phyloP scores from a whole-genome alignment of 306 rosid species.

The Quercus cerris region DNA sequence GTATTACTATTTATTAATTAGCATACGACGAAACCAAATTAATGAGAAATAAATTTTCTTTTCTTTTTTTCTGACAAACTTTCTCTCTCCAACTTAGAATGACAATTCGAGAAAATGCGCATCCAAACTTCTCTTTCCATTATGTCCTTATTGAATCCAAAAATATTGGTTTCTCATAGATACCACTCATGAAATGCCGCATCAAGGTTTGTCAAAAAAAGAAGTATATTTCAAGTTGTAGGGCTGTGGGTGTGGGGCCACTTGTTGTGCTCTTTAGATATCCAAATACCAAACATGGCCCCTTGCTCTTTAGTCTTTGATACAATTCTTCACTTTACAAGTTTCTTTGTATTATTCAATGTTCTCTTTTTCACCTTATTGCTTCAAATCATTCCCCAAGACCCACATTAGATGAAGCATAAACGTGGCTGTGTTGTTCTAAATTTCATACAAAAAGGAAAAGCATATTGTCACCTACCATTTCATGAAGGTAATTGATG shows the following conservation, averaged over 20 bases:
- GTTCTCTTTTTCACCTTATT: conserved; percentile 34
- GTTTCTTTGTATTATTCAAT: conserved; percentile 48
- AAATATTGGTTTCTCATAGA: conserved; percentile 31
- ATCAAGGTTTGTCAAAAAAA: conserved; percentile 37
- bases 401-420: conserved; percentile 56
- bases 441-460: conserved; percentile 46
- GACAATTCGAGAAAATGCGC: conserved; percentile 20
- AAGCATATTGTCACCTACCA: conserved; percentile 28
- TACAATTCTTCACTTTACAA: conserved; percentile 41
- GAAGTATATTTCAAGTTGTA: conserved; percentile 17
- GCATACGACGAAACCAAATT: conserved; percentile 9
- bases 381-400: conserved; percentile 60
- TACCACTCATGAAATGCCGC: conserved; percentile 45
- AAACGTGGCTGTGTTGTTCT: conserved; percentile 28
- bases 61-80: neutral
- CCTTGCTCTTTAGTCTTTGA: conserved; percentile 36
- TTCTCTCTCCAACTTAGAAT: conserved; percentile 2
- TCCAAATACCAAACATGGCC: conserved; percentile 47
- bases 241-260: conserved; percentile 33
- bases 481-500: conserved; percentile 22
- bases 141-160: conserved; percentile 52
- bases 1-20: neutral
- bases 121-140: conserved; percentile 39
- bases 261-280: conserved; percentile 40
- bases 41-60: neutral